Conservation (phyloP, 495 filamentous ascomycete species). For the Daldinia childiae region DNA sequence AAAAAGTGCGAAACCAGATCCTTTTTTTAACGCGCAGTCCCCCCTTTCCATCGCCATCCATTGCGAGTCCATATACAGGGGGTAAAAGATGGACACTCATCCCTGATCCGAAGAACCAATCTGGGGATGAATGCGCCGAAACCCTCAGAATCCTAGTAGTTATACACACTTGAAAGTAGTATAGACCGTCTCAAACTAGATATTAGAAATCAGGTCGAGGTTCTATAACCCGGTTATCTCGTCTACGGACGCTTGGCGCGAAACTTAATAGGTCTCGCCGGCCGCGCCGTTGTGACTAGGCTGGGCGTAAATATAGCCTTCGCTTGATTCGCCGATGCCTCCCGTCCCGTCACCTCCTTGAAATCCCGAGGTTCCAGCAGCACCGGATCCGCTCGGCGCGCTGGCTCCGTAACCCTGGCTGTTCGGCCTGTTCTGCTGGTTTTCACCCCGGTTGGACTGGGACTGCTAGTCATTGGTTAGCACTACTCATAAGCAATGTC, state of each 20-base stretch:
- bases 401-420: conserved; percentile 75
- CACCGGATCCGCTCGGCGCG: conserved; percentile 55
- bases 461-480: conserved; percentile 65
- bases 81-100: conserved; percentile 27
- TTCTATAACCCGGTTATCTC: conserved; percentile 6
- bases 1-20: conserved; percentile 37
- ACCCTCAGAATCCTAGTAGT: conserved; percentile 37
- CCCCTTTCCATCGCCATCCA: conserved; percentile 37
- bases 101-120: conserved; percentile 32
- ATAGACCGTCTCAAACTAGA: conserved; percentile 17
- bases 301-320: conserved; percentile 72
- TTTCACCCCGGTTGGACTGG: conserved; percentile 79
- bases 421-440: conserved; percentile 70
- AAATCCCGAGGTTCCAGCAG: conserved; percentile 58
- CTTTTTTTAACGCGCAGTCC: conserved; percentile 40
- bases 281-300: conserved; percentile 75
- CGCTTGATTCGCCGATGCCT: conserved; percentile 68
- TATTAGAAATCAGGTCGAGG: conserved; percentile 8
- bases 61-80: conserved; percentile 47
- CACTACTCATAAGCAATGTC: conserved; percentile 27
- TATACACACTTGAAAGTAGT: conserved; percentile 43
- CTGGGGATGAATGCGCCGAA: conserved; percentile 13
- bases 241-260: conserved; percentile 26
- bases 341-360: conserved; percentile 66
- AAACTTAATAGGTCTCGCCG: conserved; percentile 53